Percentiles rank a stretch among this genome's conserved stretches.
These are phyloP conservation scores for Penicillium italicum DNA, from an alignment of 2,329 filamentous ascomycete genomes.

Conservation along the genomic window DNA sequence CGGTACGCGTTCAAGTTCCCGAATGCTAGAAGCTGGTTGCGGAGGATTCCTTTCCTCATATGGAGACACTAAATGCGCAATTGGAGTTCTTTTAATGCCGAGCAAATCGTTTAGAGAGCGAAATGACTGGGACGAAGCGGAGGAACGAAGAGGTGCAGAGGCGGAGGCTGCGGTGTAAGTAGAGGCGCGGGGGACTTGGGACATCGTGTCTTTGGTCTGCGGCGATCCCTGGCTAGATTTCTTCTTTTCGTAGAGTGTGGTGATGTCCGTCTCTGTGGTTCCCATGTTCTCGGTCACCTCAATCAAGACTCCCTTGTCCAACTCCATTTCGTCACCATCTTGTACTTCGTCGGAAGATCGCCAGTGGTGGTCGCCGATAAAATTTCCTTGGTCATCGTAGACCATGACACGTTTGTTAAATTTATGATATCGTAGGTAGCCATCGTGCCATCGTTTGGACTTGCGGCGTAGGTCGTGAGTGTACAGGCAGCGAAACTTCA, in stretches of 20 bases:
- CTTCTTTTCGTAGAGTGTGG: constrained; percentile 68
- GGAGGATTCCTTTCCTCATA: constrained; percentile 50
- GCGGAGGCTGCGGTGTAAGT: neutral
- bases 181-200: constrained; percentile 44
- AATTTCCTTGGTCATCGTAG: constrained; percentile 75
- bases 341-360: constrained; percentile 63
- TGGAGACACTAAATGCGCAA: constrained; percentile 64
- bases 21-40: constrained; percentile 6
- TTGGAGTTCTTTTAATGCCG: constrained; percentile 60
- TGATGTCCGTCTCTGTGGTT: constrained; percentile 70
- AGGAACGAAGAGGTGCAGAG: constrained; percentile 22
- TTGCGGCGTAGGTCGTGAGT: constrained; percentile 82
- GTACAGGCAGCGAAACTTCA: constrained; percentile 82
- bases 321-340: constrained; percentile 75
- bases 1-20: constrained; percentile 26
- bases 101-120: constrained; percentile 62
- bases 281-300: constrained; percentile 76
- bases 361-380: constrained; percentile 82
- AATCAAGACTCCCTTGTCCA: constrained; percentile 75
- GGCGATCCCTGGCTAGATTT: constrained; percentile 41
- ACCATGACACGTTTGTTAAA: constrained; percentile 93
- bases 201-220: constrained; percentile 31
- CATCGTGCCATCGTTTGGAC: constrained; percentile 92
- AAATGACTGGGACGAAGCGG: constrained; percentile 43
- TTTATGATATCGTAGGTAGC: constrained; percentile 77